Percentiles rank a stretch among this genome's conserved stretches.
These are phyloP conservation scores for Limonium bicolor DNA, from an alignment of 148 eudicot genomes.

Conservation along the genomic window DNA sequence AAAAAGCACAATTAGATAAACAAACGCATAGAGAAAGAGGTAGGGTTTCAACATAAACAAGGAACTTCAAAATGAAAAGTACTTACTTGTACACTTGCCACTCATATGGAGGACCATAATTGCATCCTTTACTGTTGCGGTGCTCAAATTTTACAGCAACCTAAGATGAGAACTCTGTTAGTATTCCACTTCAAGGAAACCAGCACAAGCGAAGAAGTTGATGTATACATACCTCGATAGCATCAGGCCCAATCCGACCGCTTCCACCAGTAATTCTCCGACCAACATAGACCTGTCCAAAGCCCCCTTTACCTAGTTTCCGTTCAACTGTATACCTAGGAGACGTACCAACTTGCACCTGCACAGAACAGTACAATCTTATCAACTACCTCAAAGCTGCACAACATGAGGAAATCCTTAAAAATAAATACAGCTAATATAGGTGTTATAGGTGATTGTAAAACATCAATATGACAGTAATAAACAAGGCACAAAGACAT, in stretches of 20 bases:
- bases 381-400: too few relatives aligned
- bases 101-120: slow-evolving; percentile 38
- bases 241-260: slow-evolving; percentile 82
- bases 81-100: slow-evolving; percentile 37
- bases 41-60: too few relatives aligned
- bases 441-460: too few relatives aligned
- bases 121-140: slow-evolving; percentile 31
- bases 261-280: slow-evolving; percentile 63
- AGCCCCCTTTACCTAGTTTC: slow-evolving; percentile 94
- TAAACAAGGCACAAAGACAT: too few relatives aligned
- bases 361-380: slow-evolving; percentile 12
- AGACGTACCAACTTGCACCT: slow-evolving; percentile 90
- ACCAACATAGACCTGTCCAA: slow-evolving; percentile 96
- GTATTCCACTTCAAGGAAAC: not conserved
- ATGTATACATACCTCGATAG: slow-evolving; percentile 69
- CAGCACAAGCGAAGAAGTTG: not conserved
- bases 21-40: not conserved
- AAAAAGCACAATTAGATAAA: slow-evolving; percentile 5
- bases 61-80: too few relatives aligned
- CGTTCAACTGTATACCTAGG: slow-evolving; percentile 69
- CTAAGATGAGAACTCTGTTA: slow-evolving; percentile 9
- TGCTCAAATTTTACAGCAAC: slow-evolving; percentile 37
- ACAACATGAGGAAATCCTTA: too few relatives aligned
- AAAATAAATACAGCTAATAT: too few relatives aligned
- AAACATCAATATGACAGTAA: too few relatives aligned